These are phyloP conservation scores for Ambrosia trifida DNA, from an alignment of 129 eudicot species.

Conservation along the genomic window DNA sequence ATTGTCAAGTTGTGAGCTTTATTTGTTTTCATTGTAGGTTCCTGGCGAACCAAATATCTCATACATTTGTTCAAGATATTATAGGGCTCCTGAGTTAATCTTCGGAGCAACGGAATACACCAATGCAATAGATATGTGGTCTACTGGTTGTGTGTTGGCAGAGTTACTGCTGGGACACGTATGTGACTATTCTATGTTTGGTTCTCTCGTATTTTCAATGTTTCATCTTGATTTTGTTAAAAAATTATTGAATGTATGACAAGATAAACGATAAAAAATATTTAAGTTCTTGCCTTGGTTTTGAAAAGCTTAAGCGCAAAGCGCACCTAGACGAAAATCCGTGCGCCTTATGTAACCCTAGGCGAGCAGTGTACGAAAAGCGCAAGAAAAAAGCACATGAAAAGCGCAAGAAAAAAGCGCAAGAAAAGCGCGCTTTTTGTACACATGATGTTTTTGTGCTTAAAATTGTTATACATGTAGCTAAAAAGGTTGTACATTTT, in stretches of 20 bases:
- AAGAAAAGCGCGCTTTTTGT: too few relatives aligned
- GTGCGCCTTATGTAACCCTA: too few relatives aligned
- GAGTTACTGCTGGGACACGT: conserved; percentile 92
- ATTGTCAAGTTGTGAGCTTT: conserved; percentile 11
- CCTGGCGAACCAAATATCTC: conserved; percentile 97
- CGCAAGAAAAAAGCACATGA: too few relatives aligned
- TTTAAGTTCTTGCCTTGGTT: too few relatives aligned
- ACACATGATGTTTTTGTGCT: too few relatives aligned
- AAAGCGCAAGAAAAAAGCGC: too few relatives aligned
- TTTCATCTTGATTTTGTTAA: conserved; percentile 1
- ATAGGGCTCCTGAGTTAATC: conserved; percentile 90
- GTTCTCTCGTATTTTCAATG: background rate
- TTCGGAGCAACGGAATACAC: conserved; percentile 98
- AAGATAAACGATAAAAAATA: too few relatives aligned
- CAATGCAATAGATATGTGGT: conserved; percentile 97
- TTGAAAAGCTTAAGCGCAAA: too few relatives aligned
- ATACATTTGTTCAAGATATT: conserved; percentile 89
- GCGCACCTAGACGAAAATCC: too few relatives aligned
- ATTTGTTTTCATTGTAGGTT: conserved; percentile 43
- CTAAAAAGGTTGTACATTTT: too few relatives aligned
- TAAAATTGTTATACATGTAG: too few relatives aligned
- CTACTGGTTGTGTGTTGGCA: conserved; percentile 93
- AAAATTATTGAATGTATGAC: conserved; percentile 5
- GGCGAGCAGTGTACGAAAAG: too few relatives aligned
- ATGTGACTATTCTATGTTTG: conserved; percentile 11